A percentile compares a stretch with the other conserved stretches of the same genome.
Conservation (phyloP, 768 basidiomycete genomes). For the Lactifluus volemus region DNA sequence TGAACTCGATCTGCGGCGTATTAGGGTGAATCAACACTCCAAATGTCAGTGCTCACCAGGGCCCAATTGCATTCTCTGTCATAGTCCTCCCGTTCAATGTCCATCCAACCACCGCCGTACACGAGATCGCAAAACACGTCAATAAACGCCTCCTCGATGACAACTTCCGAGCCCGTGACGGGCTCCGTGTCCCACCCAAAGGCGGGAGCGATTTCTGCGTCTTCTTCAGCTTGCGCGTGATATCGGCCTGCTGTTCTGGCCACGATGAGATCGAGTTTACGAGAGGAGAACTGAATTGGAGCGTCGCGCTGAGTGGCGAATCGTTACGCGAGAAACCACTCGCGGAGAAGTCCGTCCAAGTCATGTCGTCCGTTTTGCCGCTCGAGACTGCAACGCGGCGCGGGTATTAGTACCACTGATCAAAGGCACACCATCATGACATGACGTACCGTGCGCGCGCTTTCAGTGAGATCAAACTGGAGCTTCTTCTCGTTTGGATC, state of each 20-base stretch:
- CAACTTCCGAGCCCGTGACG: conserved; percentile 64
- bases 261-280: conserved; percentile 55
- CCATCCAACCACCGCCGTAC: conserved; percentile 82
- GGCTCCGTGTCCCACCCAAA: conserved; percentile 94
- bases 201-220: conserved; percentile 69
- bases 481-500: conserved; percentile 58
- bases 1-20: conserved; percentile 69
- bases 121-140: conserved; percentile 79
- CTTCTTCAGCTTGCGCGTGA: conserved; percentile 77
- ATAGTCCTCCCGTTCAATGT: conserved; percentile 62
- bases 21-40: neutral
- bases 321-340: conserved; percentile 78
- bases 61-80: conserved; percentile 92
- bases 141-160: conserved; percentile 85
- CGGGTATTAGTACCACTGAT: conserved; percentile 23
- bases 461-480: conserved; percentile 89
- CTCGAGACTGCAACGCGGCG: conserved; percentile 28
- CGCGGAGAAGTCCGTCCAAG: conserved; percentile 84
- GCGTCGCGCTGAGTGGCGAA: conserved; percentile 64
- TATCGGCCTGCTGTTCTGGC: conserved; percentile 65
- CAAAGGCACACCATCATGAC: conserved; percentile 16
- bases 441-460: conserved; percentile 57
- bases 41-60: conserved; percentile 44
- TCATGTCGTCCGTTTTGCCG: conserved; percentile 74
- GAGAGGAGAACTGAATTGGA: conserved; percentile 64